Base-by-base conservation (phyloP, 2,329 filamentous ascomycete species). In the Hypoxylon sp. region DNA sequence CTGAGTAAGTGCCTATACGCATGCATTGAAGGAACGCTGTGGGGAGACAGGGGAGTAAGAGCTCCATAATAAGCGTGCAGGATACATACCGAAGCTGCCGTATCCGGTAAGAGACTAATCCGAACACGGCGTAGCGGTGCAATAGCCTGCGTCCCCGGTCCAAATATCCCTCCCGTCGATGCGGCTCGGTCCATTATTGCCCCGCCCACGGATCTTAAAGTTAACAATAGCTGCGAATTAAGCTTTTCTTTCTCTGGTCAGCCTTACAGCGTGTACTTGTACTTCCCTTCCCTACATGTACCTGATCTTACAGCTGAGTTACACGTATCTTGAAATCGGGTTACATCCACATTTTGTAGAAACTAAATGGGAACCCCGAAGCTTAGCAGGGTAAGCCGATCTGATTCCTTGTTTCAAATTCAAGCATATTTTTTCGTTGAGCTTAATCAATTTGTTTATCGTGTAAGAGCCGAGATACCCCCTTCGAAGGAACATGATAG, bases 41-140 rank as follows among this genome's bases (percentile, higher is more conserved):
- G 42, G 40, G 22, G 35, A 42, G 14, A 31, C 33, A 49, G 13
- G 40, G 27, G 42, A 49, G 30, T 25, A 58, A 35, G 27, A 25
- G 31, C 17, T 17, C 42, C 55, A 27, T 20, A 48, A 58, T 58
- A 57, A 57, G 30, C 55, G 13, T 58, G 55, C 30, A 58, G 55
- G 42, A 49, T 64, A 64, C 48, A 48, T 55, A 56, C 33, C 37
- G 2, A 42, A 31, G 42, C 58, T 64, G 6, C 61, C 61, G 20
- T 22, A 58, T 46, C 8, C 17, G 61, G 61, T 25, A 64, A 46
- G 20, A 20, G 11, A 11, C 54, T 54, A 59, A 37, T 44, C 61
- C 30, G 22, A 30, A 37, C 33, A 53, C 17, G 31, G 22, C 8
- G 10, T 58, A 58, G 42, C 42, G 30, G 17, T 7, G 11, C 30